Evolutionary conservation across 257 asterid genomes (phyloP).

Genomic region (Fraxinus pennsylvanica): DNA sequence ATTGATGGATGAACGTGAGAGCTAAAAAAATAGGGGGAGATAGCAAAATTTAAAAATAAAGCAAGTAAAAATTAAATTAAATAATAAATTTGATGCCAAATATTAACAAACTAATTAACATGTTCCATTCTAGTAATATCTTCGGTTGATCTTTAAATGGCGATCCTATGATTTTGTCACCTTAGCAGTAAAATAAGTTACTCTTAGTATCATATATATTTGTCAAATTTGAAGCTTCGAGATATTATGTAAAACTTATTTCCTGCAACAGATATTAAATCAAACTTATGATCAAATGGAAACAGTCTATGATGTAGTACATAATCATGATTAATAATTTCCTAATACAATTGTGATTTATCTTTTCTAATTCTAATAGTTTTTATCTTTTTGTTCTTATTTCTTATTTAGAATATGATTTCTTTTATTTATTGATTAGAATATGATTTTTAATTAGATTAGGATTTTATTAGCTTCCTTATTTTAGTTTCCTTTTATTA

Average conservation of each 20-base stretch:
- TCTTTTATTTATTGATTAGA: too few species aligned
- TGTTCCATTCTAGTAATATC: background rate
- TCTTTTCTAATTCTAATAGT: too few species aligned
- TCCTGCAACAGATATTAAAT: conserved; percentile 9
- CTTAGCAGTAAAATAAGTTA: background rate
- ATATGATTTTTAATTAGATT: too few species aligned
- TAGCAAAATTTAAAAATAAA: background rate
- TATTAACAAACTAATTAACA: background rate
- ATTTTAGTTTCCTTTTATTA: too few species aligned
- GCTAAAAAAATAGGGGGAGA: background rate
- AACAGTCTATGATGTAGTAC: background rate
- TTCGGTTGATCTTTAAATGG: background rate
- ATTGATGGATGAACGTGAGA: background rate
- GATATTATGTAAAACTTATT: background rate
- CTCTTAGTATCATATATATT: conserved; percentile 14
- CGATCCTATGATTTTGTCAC: conserved; percentile 8
- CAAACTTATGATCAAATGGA: conserved; percentile 13
- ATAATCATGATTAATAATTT: too few species aligned
- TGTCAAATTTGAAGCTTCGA: conserved; percentile 19
- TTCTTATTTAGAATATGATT: too few species aligned
- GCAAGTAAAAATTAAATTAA: background rate
- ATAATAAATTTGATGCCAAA: background rate
- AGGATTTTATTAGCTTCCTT: too few species aligned
- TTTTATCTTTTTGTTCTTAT: too few species aligned
- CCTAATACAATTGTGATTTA: too few species aligned